Evolutionary conservation across 2,329 filamentous ascomycete species (phyloP).

Genomic region (Drechslerella coelobrocha): DNA sequence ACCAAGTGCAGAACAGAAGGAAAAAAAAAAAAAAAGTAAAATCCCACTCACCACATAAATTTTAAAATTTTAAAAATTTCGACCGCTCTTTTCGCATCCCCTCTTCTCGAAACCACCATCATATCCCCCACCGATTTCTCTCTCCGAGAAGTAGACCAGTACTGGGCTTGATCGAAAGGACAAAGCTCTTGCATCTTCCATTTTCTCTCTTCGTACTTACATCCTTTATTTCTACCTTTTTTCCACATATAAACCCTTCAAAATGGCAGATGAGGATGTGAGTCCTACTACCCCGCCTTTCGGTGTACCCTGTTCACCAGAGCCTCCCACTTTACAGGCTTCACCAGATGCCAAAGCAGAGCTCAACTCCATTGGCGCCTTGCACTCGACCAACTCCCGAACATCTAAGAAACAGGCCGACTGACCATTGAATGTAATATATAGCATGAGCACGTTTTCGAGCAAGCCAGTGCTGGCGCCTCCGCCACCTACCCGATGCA

Average conservation of each 20-base stretch:
- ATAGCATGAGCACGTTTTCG: slow-evolving; percentile 70
- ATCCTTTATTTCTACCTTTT: slow-evolving; percentile 15
- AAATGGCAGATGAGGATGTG: slow-evolving; percentile 46
- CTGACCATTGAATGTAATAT: not conserved
- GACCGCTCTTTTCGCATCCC: slow-evolving; percentile 11
- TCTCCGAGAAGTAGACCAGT: not conserved
- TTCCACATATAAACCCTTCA: slow-evolving; percentile 24
- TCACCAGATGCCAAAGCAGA: not conserved
- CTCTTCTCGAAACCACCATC: slow-evolving; percentile 13
- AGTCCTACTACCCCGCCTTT: slow-evolving; percentile 42
- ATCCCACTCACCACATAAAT: slow-evolving; percentile 18
- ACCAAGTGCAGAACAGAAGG: not conserved
- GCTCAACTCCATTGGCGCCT: not conserved
- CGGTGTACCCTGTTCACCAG: not conserved
- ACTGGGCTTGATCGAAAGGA: slow-evolving; percentile 32
- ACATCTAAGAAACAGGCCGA: not conserved
- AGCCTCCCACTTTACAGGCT: slow-evolving; percentile 5
- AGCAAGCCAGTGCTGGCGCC: slow-evolving; percentile 93
- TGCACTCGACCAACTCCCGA: not conserved
- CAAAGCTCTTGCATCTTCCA: slow-evolving; percentile 21
- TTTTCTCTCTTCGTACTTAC: slow-evolving; percentile 9
- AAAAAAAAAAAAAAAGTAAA: slow-evolving; percentile 24
- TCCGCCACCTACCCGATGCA: slow-evolving; percentile 96
- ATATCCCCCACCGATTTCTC: slow-evolving; percentile 13
- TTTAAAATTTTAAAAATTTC: no score